Conservation (phyloP, 352 stramenopile species). For the Phytophthora ramorum region DNA sequence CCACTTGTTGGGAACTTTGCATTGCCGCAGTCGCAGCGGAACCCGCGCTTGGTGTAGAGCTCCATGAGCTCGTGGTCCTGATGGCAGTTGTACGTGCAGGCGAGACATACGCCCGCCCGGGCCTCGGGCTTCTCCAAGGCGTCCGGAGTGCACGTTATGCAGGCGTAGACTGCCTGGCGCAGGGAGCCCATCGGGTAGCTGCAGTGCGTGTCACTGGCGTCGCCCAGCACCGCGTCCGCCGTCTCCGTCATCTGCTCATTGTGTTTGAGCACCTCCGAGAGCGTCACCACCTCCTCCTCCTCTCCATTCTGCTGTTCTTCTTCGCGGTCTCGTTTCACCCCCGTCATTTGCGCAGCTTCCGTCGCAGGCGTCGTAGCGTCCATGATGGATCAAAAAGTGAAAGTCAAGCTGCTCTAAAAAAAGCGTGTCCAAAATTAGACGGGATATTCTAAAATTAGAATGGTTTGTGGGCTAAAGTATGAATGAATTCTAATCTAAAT, state of each 20-base stretch:
- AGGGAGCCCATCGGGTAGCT: constrained; percentile 76
- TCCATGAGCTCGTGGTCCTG: constrained; percentile 79
- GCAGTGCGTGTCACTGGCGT: constrained; percentile 66
- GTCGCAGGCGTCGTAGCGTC: neutral
- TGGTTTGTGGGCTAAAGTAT: no score
- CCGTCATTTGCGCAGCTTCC: constrained; percentile 5
- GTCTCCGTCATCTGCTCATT: constrained; percentile 62
- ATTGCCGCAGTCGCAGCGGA: constrained; percentile 83
- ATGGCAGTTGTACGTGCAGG: constrained; percentile 80
- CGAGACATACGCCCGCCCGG: constrained; percentile 67
- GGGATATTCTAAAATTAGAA: no score
- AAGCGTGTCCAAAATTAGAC: neutral
- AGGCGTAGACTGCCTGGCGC: constrained; percentile 73
- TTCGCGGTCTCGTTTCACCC: constrained; percentile 25
- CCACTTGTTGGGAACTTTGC: constrained; percentile 52
- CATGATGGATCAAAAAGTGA: neutral
- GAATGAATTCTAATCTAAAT: no score
- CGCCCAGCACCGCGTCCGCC: constrained; percentile 66
- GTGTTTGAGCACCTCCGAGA: constrained; percentile 66
- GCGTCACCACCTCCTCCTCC: constrained; percentile 63
- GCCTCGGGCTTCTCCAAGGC: constrained; percentile 37
- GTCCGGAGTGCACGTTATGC: constrained; percentile 71
- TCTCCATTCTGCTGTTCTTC: constrained; percentile 32
- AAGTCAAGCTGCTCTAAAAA: neutral
- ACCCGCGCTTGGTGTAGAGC: constrained; percentile 82